A percentile compares a stretch with the other conserved stretches of the same genome.
These are phyloP conservation scores for Ailanthus altissimus DNA, from an alignment of 345 rosid genomes.

Conservation along the genomic window DNA sequence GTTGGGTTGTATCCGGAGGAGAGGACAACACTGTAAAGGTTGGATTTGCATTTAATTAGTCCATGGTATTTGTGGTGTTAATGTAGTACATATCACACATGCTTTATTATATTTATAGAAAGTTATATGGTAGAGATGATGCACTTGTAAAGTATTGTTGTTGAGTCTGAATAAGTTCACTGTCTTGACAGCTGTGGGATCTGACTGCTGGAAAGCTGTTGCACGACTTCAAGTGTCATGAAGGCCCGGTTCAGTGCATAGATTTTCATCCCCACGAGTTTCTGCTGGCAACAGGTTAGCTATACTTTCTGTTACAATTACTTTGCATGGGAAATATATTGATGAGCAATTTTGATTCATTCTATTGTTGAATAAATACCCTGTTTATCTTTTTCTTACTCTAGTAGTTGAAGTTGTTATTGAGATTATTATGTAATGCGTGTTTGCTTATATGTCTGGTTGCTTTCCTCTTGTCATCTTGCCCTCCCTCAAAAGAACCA, in stretches of 20 bases:
- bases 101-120: neutral
- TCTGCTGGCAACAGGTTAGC: conserved; percentile 90
- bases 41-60: conserved; percentile 21
- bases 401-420: neutral
- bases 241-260: conserved; percentile 93
- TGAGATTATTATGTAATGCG: too few relatives aligned
- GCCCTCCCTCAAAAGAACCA: neutral
- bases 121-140: neutral
- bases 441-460: neutral
- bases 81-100: neutral
- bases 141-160: neutral
- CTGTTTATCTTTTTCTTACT: neutral
- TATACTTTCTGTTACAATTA: conserved; percentile 10
- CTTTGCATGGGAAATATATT: neutral
- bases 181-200: conserved; percentile 82
- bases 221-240: conserved; percentile 90
- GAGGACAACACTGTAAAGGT: conserved; percentile 97
- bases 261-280: conserved; percentile 99
- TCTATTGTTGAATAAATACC: neutral
- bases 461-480: neutral
- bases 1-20: conserved; percentile 99
- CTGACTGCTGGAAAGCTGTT: conserved; percentile 95
- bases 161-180: conserved; percentile 8
- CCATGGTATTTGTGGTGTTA: conserved; percentile 1
- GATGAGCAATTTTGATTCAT: conserved; percentile 11